Evolutionary conservation across 352 stramenopile species (phyloP).

Genomic region (Pseudoperonospora humuli): DNA sequence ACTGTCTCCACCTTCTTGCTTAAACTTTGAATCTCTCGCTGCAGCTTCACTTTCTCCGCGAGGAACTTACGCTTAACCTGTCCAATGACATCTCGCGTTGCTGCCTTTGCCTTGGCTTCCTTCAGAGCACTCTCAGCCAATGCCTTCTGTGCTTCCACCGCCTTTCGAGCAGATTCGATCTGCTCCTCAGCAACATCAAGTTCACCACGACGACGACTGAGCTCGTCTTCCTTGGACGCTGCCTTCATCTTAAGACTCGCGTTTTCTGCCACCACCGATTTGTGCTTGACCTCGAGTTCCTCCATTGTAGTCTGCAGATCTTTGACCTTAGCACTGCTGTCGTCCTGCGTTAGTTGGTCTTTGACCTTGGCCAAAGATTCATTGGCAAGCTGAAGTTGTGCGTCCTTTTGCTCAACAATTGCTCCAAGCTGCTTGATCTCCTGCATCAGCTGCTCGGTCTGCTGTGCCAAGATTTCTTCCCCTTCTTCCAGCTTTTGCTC

Average conservation of each 20-base stretch:
- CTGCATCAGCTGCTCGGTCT: constrained; percentile 22
- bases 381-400: constrained; percentile 11
- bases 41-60: constrained; percentile 49
- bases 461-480: constrained; percentile 23
- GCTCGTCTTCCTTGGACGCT: constrained; percentile 17
- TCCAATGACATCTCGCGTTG: constrained; percentile 17
- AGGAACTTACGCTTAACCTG: constrained; percentile 36
- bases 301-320: constrained; percentile 17
- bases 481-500: constrained; percentile 20
- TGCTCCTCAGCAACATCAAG: constrained; percentile 16
- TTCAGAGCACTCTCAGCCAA: constrained; percentile 20
- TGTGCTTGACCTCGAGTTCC: constrained; percentile 17
- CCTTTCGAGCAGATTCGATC: constrained; percentile 14
- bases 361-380: constrained; percentile 13
- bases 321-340: constrained; percentile 12
- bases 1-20: constrained; percentile 36
- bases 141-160: constrained; percentile 21
- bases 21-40: constrained; percentile 27
- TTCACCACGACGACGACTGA: constrained; percentile 15
- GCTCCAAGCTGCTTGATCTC: constrained; percentile 23
- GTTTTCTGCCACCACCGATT: constrained; percentile 24
- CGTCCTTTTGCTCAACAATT: constrained; percentile 20
- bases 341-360: constrained; percentile 8
- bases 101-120: constrained; percentile 22
- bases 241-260: constrained; percentile 15